These are phyloP conservation scores for Calcarisporium arbuscula DNA, from an alignment of 2,329 filamentous ascomycete species.

Conservation along the genomic window DNA sequence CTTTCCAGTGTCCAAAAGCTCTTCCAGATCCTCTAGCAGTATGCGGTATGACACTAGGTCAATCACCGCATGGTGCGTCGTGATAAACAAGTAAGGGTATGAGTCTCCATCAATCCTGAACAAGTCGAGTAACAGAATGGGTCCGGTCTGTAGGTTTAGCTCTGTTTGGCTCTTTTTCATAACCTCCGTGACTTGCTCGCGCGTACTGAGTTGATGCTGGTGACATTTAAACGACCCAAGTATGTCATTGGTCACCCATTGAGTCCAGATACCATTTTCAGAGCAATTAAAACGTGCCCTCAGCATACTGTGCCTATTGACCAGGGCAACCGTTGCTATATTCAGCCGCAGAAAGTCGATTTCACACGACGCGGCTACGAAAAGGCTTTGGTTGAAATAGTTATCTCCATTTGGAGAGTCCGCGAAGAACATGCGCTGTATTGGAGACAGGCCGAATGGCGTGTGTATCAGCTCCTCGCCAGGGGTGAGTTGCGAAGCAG, in stretches of 20 bases:
- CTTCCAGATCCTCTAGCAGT: conserved; percentile 33
- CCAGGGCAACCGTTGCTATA: background rate
- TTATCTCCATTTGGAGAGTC: background rate
- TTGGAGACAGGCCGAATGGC: background rate
- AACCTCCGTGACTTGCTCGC: background rate
- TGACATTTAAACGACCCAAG: background rate
- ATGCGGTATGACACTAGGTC: conserved; percentile 37
- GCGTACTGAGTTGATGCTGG: background rate
- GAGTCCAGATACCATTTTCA: background rate
- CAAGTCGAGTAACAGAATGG: background rate
- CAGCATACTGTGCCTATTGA: background rate
- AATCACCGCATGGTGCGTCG: conserved; percentile 25
- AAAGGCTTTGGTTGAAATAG: background rate
- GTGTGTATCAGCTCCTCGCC: background rate
- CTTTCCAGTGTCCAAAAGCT: conserved; percentile 18
- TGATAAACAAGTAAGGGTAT: conserved; percentile 17
- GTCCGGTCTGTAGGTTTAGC: background rate
- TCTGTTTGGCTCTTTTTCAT: background rate
- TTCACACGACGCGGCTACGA: background rate
- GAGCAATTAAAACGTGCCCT: background rate
- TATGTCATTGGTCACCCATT: background rate
- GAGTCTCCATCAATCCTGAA: background rate
- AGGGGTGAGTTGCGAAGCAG: background rate
- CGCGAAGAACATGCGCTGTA: conserved; percentile 2
- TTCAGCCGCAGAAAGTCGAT: background rate